Base-by-base conservation (phyloP, 225 moss, liverwort and hornwort genomes). In the Marchantia paleacea region DNA sequence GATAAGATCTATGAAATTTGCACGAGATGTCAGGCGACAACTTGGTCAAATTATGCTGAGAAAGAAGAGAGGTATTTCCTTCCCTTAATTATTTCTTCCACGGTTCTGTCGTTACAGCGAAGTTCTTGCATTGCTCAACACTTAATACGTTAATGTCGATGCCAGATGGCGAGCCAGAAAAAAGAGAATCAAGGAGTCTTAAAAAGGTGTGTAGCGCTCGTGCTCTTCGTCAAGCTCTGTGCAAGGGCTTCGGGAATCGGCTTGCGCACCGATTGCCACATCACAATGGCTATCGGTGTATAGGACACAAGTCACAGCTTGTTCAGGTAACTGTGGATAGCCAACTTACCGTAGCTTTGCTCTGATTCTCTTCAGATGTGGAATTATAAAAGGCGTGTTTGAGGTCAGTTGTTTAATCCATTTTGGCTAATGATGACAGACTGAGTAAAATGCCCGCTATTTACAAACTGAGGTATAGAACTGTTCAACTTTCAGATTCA, bases 1-100 rank as follows among this genome's bases (percentile, higher is more conserved):
- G 91, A 88, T 90, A 73, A 88, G 94, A 80, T 90, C 97, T 54
- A 93, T 97, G 97, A 89, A 89, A 31, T 93, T 97, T 87, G 97
- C 97, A 51, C 92, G 85, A 84, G 94, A 97, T 83, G 94, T 97
- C 60, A 88, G 93, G 81, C 91, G 92, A 47, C 97, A 97, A 80
- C 86, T 97, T 62, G 89, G 91, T 55, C 88, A 90, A 52, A 95
- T 97, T 64, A 86, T 91, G 80, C 79, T 81, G 69, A 87, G 84
- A 49, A 90, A 89, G 31, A 83, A 76, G 22, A 84, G 70, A 79
- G 92, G 91, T 88, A 88, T 55, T n/a, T 30, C 14, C 15, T 28
- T 51, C 39, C 39, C 54, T 20, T 13, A 24, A 19, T 39, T 72
- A 16, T 26, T 39, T 8, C 14, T 31, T 7, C 28, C 4, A 70